Evolutionary conservation across 306 rosid genomes (phyloP).

Genomic region (Styphnolobium japonicum): DNA sequence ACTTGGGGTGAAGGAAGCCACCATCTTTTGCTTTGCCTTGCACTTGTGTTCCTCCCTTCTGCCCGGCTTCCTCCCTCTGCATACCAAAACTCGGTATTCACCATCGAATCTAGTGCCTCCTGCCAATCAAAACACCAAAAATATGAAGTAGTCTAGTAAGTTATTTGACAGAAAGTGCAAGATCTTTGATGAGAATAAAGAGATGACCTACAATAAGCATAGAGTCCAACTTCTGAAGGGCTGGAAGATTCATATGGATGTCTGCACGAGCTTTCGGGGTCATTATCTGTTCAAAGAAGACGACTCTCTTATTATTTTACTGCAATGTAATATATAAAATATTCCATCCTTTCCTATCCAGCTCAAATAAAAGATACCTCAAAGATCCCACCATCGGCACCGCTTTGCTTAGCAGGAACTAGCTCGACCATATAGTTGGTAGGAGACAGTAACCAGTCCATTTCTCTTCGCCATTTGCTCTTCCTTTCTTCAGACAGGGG

Average conservation of each 20-base stretch:
- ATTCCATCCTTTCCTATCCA: not conserved
- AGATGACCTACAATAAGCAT: constrained; percentile 82
- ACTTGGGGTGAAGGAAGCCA: constrained; percentile 90
- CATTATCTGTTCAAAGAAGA: constrained; percentile 70
- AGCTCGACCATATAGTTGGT: constrained; percentile 91
- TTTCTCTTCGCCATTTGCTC: constrained; percentile 76
- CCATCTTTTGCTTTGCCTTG: constrained; percentile 65
- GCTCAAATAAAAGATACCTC: constrained; percentile 59
- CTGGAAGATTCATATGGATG: constrained; percentile 91
- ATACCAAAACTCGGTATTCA: constrained; percentile 81
- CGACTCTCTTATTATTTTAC: not conserved
- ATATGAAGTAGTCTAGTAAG: not conserved
- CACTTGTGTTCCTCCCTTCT: constrained; percentile 56
- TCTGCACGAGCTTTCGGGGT: constrained; percentile 90
- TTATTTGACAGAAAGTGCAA: not conserved
- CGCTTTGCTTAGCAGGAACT: constrained; percentile 91
- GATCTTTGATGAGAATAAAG: constrained; percentile 11
- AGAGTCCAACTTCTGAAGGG: constrained; percentile 91
- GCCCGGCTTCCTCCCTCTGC: constrained; percentile 80
- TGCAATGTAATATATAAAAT: constrained; percentile 1
- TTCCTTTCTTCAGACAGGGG: constrained; percentile 82
- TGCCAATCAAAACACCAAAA: constrained; percentile 27
- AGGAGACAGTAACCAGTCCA: constrained; percentile 93
- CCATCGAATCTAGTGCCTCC: constrained; percentile 92
- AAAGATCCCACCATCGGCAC: constrained; percentile 70